Conservation (phyloP, 1,284 basidiomycete genomes). For the Cryptococcus amylolentus region DNA sequence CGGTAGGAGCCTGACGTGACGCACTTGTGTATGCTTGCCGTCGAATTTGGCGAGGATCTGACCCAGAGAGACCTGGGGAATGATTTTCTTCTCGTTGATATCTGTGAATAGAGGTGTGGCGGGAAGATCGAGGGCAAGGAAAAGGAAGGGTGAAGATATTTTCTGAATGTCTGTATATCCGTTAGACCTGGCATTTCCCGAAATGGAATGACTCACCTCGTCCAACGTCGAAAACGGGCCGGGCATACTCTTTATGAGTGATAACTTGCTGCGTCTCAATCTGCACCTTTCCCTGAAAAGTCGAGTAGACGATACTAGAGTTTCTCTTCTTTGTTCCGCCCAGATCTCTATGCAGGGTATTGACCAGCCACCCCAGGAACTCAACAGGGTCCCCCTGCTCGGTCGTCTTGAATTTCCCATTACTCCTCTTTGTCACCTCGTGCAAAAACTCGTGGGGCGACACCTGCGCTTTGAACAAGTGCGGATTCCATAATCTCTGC, state of each 20-base stretch:
- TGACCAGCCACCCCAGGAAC: slow-evolving; percentile 93
- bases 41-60: slow-evolving; percentile 95
- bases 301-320: slow-evolving; percentile 85
- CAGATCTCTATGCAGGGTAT: slow-evolving; percentile 85
- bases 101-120: slow-evolving; percentile 96
- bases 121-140: slow-evolving; percentile 91
- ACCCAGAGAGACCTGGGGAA: slow-evolving; percentile 91
- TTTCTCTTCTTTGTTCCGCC: slow-evolving; percentile 81
- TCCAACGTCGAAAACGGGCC: slow-evolving; percentile 85
- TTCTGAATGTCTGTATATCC: slow-evolving; percentile 70
- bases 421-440: slow-evolving; percentile 83
- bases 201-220: slow-evolving; percentile 59
- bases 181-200: neutral
- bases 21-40: slow-evolving; percentile 78
- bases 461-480: slow-evolving; percentile 95
- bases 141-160: slow-evolving; percentile 85
- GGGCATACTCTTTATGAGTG: slow-evolving; percentile 68
- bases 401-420: slow-evolving; percentile 85
- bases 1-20: slow-evolving; percentile 9
- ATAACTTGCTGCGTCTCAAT: slow-evolving; percentile 93
- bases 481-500: slow-evolving; percentile 93
- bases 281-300: slow-evolving; percentile 90
- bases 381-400: slow-evolving; percentile 94
- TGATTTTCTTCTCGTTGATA: slow-evolving; percentile 92
- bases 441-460: slow-evolving; percentile 97